Conservation (phyloP, 176 grass and related monocot species). For the Cocos nucifera region DNA sequence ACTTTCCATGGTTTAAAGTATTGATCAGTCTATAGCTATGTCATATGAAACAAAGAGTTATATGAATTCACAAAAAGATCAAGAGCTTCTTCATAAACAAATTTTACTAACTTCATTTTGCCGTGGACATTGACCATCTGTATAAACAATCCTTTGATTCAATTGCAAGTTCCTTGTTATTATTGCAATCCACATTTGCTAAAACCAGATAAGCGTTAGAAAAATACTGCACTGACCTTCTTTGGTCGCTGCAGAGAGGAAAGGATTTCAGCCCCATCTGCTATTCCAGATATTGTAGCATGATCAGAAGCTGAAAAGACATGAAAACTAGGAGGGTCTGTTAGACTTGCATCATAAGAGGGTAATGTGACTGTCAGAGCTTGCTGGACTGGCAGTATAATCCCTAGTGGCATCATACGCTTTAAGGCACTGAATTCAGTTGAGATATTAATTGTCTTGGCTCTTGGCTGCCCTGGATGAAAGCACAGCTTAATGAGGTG, state of each 20-base stretch:
- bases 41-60: too few species aligned
- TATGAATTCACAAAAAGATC: too few species aligned
- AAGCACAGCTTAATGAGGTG: constrained; percentile 89
- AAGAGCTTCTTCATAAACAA: too few species aligned
- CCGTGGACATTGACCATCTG: too few species aligned
- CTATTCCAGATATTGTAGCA: constrained; percentile 85
- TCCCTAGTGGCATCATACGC: constrained; percentile 96
- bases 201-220: not conserved
- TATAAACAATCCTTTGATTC: too few species aligned
- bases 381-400: constrained; percentile 92
- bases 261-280: constrained; percentile 91
- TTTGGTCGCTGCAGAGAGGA: constrained; percentile 92
- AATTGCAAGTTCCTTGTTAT: not conserved
- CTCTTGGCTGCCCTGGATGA: constrained; percentile 77
- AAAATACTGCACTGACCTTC: constrained; percentile 44
- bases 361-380: constrained; percentile 90
- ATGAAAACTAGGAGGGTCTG: constrained; percentile 57
- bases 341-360: constrained; percentile 57
- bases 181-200: not conserved
- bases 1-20: too few species aligned
- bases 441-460: constrained; percentile 69
- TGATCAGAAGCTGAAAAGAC: constrained; percentile 75
- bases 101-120: too few species aligned
- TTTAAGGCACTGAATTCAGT: constrained; percentile 98
- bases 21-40: too few species aligned